Evolutionary conservation across 371 early-diverging fungal genomes (phyloP), one percentile per base, ranked within the genome.

Genomic region (Mucor lusitanicus): DNA sequence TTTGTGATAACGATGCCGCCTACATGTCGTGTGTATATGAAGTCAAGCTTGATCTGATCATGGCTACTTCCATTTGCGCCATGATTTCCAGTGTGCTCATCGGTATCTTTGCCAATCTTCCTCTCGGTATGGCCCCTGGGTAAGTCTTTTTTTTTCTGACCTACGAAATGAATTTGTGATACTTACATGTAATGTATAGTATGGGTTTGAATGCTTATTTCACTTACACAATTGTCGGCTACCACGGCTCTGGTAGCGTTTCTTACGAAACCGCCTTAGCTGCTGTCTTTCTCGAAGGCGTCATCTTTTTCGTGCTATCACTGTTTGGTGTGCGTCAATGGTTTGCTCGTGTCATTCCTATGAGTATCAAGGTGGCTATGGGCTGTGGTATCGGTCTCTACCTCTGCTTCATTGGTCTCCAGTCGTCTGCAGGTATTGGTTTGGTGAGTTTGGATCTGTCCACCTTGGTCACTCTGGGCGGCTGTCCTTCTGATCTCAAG

Each of bases 141-240:
- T 69, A 61, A 61, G 55, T 23, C 32, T 7, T 42, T 30, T 40
- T 7, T 42, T 30, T 2, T 30, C 37, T 48, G 57, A 5, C 15
- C 28, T 25, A n/a, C n/a, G n/a, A 25, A 3, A 50, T 25, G 21
- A 50, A 50, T 50, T 50, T 50, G 50, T 50, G 25, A 33, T 30
- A 30, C 37, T 59, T 17, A 61, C 8, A 33, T 15, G n/a, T 39
- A 3, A 30, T 33, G 3, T 42, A 8, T 46, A 69, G 72, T 61
- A 89, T 94, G 91, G 94, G 94, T 35, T 78, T 92, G 50, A 92
- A 90, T 70, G 92, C 92, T 60, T 94, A 92, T 72, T 92, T 94
- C 68, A 87, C 92, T 1, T 93, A 92, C 68, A 91, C 87, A 0
- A 89, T 92, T 15, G 91, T 93, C 19, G 94, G 92, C 5, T 91